Conservation (phyloP, 1,284 basidiomycete species). For the Anthracocystis setariae region DNA sequence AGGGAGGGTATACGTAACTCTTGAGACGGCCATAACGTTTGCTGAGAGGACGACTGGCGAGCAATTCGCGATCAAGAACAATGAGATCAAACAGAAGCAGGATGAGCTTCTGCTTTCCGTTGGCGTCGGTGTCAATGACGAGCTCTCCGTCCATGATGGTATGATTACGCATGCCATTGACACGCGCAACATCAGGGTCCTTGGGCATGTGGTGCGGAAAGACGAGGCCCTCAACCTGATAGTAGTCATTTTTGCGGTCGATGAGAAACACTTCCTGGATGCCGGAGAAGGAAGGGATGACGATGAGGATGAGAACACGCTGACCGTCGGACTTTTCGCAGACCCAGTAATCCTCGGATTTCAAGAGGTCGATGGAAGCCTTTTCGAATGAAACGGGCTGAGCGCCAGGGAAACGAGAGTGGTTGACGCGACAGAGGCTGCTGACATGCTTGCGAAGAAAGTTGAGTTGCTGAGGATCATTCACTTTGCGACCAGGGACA, state of each 20-base stretch:
- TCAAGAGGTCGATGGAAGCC: constrained; percentile 40
- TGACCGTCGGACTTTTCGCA: constrained; percentile 99
- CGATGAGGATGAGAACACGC: constrained; percentile 86
- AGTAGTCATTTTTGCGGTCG: constrained; percentile 91
- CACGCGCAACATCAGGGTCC: constrained; percentile 12
- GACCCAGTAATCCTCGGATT: constrained; percentile 81
- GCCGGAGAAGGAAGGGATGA: constrained; percentile 71
- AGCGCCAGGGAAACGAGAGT: constrained; percentile 54
- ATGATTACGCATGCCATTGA: constrained; percentile 71
- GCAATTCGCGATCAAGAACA: constrained; percentile 83
- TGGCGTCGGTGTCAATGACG: constrained; percentile 82
- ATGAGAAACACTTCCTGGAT: constrained; percentile 77
- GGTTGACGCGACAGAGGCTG: constrained; percentile 39
- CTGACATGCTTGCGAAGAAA: constrained; percentile 46
- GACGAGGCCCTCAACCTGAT: constrained; percentile 75
- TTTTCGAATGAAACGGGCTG: constrained; percentile 63
- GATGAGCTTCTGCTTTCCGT: constrained; percentile 73
- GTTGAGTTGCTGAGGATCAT: constrained; percentile 29
- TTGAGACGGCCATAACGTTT: constrained; percentile 89
- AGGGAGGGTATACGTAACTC: constrained; percentile 84
- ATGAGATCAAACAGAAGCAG: constrained; percentile 93
- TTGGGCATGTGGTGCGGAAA: constrained; percentile 74
- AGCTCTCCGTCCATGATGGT: constrained; percentile 94
- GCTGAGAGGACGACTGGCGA: constrained; percentile 83
- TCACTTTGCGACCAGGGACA: constrained; percentile 41